A percentile compares a stretch with the other conserved stretches of the same genome.
phyloP scores from a whole-genome alignment of 495 filamentous ascomycete species.

The Aspergillus campestris region DNA sequence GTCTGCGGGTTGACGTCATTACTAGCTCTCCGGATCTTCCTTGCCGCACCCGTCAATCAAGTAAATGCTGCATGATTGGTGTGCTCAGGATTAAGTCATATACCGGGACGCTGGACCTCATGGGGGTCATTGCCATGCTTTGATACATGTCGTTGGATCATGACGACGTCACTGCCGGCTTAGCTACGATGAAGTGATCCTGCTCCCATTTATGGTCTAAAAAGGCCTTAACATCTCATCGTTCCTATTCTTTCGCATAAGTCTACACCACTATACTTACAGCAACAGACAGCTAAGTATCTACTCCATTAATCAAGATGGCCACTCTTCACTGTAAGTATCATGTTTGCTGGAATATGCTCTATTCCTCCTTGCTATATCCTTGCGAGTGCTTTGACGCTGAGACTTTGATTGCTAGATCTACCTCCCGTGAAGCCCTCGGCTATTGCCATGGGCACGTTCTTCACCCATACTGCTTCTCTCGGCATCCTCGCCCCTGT shows the following conservation, averaged over 20 bases:
- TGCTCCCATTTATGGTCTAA: not conserved
- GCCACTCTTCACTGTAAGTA: slow-evolving; percentile 57
- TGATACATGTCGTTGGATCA: slow-evolving; percentile 24
- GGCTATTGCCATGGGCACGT: slow-evolving; percentile 88
- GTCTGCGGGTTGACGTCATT: not conserved
- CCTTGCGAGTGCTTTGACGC: not conserved
- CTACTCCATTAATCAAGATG: slow-evolving; percentile 32
- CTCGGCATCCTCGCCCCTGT: slow-evolving; percentile 77
- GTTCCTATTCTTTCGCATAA: too few relatives aligned
- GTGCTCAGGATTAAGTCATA: too few relatives aligned
- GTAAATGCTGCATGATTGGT: too few relatives aligned
- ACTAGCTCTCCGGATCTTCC: not conserved
- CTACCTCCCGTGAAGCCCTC: slow-evolving; percentile 96
- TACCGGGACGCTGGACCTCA: not conserved
- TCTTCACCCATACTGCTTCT: slow-evolving; percentile 84
- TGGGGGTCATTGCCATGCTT: not conserved
- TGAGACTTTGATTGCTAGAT: slow-evolving; percentile 42
- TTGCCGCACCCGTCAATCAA: not conserved
- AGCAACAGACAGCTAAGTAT: too few relatives aligned
- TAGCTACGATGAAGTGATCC: not conserved
- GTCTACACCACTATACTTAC: too few relatives aligned
- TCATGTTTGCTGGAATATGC: not conserved
- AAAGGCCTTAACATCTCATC: too few relatives aligned
- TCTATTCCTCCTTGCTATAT: not conserved
- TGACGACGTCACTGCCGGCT: slow-evolving; percentile 34